These are phyloP conservation scores for Evernia prunastri DNA, from an alignment of 495 filamentous ascomycete genomes.

Conservation along the genomic window DNA sequence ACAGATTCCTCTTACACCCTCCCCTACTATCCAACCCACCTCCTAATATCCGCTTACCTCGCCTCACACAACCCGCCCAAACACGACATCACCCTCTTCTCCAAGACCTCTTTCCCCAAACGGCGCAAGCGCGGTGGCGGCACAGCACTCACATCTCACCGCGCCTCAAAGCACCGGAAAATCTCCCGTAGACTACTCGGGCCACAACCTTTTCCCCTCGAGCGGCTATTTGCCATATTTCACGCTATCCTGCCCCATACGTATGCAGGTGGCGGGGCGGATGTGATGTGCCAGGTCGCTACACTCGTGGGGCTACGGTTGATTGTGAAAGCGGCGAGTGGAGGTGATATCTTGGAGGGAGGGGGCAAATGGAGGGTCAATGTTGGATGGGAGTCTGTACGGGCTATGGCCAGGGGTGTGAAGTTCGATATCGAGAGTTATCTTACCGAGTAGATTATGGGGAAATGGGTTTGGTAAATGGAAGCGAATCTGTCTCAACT, in stretches of 20 bases:
- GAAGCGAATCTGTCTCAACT: too few relatives aligned
- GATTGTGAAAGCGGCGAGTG: constrained; percentile 53
- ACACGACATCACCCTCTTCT: constrained; percentile 77
- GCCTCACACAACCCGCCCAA: constrained; percentile 80
- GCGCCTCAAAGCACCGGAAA: constrained; percentile 32
- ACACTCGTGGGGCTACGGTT: constrained; percentile 75
- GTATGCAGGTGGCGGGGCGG: constrained; percentile 41
- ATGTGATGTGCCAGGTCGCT: constrained; percentile 64
- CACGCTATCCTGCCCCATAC: constrained; percentile 67
- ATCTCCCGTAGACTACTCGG: constrained; percentile 29
- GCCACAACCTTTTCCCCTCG: constrained; percentile 72
- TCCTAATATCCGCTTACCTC: constrained; percentile 83
- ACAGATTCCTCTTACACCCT: constrained; percentile 37
- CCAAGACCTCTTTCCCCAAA: constrained; percentile 61
- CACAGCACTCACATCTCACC: constrained; percentile 24
- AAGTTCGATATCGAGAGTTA: constrained; percentile 68
- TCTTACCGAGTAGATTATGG: constrained; percentile 52
- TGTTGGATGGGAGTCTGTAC: constrained; percentile 67
- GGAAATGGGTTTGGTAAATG: too few relatives aligned
- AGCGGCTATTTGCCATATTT: constrained; percentile 83
- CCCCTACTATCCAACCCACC: constrained; percentile 72
- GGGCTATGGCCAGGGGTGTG: constrained; percentile 57
- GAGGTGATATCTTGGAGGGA: constrained; percentile 50
- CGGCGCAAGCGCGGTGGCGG: constrained; percentile 40
- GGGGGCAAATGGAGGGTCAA: constrained; percentile 66